Percentiles rank a stretch among this genome's conserved stretches.
Conservation (phyloP, 345 rosid genomes). For the Pseudoturritis turrita region DNA sequence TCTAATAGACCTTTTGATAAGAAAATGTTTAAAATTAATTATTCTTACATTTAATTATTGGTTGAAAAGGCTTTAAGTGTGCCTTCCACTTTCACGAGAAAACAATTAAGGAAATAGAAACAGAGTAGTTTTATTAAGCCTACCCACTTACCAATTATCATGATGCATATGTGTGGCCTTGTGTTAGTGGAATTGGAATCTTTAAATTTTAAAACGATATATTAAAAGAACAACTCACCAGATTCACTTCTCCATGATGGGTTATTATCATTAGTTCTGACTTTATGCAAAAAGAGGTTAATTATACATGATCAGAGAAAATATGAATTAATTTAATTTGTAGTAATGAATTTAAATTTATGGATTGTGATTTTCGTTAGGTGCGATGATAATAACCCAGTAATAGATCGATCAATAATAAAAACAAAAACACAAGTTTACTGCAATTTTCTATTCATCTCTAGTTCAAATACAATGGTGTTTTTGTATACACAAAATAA, state of each 20-base stretch:
- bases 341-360: too few relatives aligned
- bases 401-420: too few relatives aligned
- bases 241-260: slow-evolving; percentile 18
- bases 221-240: not conserved
- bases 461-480: too few relatives aligned
- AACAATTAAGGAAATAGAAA: not conserved
- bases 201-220: not conserved
- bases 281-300: too few relatives aligned
- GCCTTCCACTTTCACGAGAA: slow-evolving; percentile 4
- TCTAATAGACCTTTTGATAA: not conserved
- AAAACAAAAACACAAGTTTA: too few relatives aligned
- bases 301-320: too few relatives aligned
- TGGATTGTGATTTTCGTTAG: too few relatives aligned
- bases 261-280: not conserved
- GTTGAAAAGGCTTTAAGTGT: not conserved
- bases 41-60: not conserved
- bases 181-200: slow-evolving; percentile 20
- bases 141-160: not conserved
- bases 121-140: not conserved
- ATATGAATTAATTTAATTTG: too few relatives aligned
- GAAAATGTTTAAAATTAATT: not conserved
- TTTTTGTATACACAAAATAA: too few relatives aligned
- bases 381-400: too few relatives aligned
- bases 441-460: too few relatives aligned
- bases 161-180: not conserved